These are phyloP conservation scores for Filosporella fistucella DNA, from an alignment of 495 filamentous ascomycete genomes.

Conservation along the genomic window DNA sequence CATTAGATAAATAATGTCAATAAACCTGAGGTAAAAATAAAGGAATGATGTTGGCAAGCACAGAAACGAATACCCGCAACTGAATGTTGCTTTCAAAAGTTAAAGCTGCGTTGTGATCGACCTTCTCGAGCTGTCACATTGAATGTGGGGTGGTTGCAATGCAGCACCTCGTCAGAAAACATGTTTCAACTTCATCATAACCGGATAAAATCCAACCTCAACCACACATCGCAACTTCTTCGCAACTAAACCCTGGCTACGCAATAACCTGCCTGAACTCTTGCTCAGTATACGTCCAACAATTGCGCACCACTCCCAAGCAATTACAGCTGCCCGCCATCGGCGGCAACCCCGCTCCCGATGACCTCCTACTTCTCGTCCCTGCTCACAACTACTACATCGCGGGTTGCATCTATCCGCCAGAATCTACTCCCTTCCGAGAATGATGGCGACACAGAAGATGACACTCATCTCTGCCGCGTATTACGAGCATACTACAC, in stretches of 20 bases:
- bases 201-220: conserved; percentile 1
- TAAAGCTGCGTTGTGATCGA: too few species aligned
- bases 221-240: background rate
- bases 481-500: conserved; percentile 93
- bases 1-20: too few species aligned
- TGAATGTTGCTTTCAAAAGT: too few species aligned
- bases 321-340: background rate
- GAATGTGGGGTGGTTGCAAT: too few species aligned
- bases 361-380: conserved; percentile 80
- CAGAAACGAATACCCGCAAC: too few species aligned
- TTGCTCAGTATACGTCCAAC: too few species aligned
- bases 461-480: conserved; percentile 91
- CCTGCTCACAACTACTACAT: conserved; percentile 73
- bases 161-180: too few species aligned
- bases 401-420: conserved; percentile 75
- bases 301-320: background rate
- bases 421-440: conserved; percentile 73
- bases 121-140: too few species aligned
- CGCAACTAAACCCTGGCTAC: too few species aligned
- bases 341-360: conserved; percentile 19
- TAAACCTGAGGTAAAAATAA: too few species aligned
- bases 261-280: too few species aligned
- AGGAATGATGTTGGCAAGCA: too few species aligned
- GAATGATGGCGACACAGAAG: conserved; percentile 86
- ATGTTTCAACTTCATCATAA: conserved; percentile 11